Base-by-base conservation (phyloP, 208 protist species). In the Lotmaria passim region DNA sequence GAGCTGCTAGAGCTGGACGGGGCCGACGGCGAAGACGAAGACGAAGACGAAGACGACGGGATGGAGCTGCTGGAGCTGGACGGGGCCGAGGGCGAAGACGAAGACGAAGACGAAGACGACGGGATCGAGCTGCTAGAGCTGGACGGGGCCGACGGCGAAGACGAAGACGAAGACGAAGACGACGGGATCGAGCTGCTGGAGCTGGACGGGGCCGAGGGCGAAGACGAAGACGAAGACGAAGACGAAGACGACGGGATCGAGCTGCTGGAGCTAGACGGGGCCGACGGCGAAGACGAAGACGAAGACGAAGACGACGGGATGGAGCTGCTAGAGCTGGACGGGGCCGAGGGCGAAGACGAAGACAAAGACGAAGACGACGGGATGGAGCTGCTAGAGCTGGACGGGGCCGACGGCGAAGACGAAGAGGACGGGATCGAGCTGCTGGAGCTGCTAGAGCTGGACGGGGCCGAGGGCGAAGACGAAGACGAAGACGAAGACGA, bases 61-160 rank as follows among this genome's bases (percentile, higher is more conserved):
- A 23, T 4, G 24, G 33, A 8, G 26, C 30, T 41, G 34, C 19
- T 7, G 7, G 38, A 60, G 47, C 34, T 56, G 34, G 24, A 38
- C 0, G 33, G 24, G 50, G 14, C 24, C n/a, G n/a, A n/a, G 23
- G 57, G 19, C 14, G 57, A 3, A 0, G 15, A 10, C 23, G 52
- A 55, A 2, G 50, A 47, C 15, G 38, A 61, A 12, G 53, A 70
- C 12, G 53, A 62, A 2, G 43, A 60, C 17, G 63, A 48, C n/a
- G 60, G 38, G 19, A 4, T 56, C 10, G 43, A 51, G 36, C 36
- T 46, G 62, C 50, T 58, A 1, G 39, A 59, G 39, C 30, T 62
- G n/a, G n/a, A n/a, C n/a, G n/a, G n/a, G n/a, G n/a, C n/a, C n/a
- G n/a, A n/a, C n/a, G n/a, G n/a, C n/a, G n/a, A n/a, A n/a, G n/a